A percentile compares a stretch with the other conserved stretches of the same genome.
Conservation (phyloP, 805 yeast genomes). For the Scheffersomyces stipitis region DNA sequence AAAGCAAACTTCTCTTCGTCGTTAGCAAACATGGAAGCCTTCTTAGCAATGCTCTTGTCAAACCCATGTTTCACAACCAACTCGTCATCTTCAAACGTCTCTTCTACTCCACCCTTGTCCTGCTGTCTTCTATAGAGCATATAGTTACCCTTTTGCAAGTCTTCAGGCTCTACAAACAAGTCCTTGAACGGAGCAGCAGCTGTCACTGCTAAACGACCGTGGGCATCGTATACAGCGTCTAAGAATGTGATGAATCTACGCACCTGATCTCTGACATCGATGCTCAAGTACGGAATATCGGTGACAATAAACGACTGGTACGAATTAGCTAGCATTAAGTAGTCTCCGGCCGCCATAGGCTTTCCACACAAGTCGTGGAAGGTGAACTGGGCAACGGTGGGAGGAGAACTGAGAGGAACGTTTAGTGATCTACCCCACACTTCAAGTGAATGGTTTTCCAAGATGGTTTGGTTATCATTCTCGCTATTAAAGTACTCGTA, state of each 20-base stretch:
- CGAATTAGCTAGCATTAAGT: constrained; percentile 73
- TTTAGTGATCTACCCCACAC: constrained; percentile 88
- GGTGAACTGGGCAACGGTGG: constrained; percentile 84
- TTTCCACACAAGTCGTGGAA: constrained; percentile 84
- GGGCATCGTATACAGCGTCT: constrained; percentile 94
- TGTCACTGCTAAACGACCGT: constrained; percentile 84
- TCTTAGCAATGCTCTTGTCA: constrained; percentile 66
- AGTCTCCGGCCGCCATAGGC: constrained; percentile 93
- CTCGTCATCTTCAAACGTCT: constrained; percentile 52
- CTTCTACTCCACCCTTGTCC: constrained; percentile 32
- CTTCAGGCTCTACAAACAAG: constrained; percentile 82
- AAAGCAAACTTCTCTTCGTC: constrained; percentile 97
- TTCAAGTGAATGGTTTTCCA: constrained; percentile 31
- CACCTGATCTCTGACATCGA: constrained; percentile 76
- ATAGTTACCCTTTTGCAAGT: constrained; percentile 48
- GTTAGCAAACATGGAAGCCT: constrained; percentile 76
- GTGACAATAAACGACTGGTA: constrained; percentile 83
- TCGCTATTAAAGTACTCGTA: constrained; percentile 72
- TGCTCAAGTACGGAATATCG: constrained; percentile 84
- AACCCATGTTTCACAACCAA: constrained; percentile 77
- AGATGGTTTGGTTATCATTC: constrained; percentile 31
- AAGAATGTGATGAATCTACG: constrained; percentile 91
- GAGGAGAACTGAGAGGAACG: constrained; percentile 76
- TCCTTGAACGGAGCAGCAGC: constrained; percentile 82
- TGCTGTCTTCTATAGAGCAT: constrained; percentile 41